Conservation (phyloP, 1,284 basidiomycete species). For the Fistulinella cinereoalba region DNA sequence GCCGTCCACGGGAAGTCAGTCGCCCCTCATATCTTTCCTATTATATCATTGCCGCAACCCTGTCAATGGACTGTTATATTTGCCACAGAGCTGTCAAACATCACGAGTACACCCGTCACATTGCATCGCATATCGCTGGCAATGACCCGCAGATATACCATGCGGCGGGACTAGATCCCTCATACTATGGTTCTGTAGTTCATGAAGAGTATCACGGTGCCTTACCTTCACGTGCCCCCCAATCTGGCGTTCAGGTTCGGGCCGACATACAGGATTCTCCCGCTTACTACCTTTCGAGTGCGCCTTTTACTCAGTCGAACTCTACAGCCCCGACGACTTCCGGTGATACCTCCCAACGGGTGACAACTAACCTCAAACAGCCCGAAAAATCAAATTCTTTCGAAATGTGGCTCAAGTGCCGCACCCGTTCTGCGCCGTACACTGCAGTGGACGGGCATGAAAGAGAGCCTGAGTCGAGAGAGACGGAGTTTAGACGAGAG, state of each 20-base stretch:
- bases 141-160: too few species aligned
- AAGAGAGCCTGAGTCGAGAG: background rate
- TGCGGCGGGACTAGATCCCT: too few species aligned
- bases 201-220: too few species aligned
- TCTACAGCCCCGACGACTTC: background rate
- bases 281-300: background rate
- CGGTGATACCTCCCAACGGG: background rate
- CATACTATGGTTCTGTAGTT: too few species aligned
- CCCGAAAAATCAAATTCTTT: constrained; percentile 18
- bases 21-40: too few species aligned
- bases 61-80: constrained; percentile 17
- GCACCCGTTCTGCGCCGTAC: constrained; percentile 7
- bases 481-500: background rate
- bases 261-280: background rate
- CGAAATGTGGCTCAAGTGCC: constrained; percentile 13
- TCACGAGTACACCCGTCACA: constrained; percentile 13
- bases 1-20: too few species aligned
- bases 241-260: too few species aligned
- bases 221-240: too few species aligned
- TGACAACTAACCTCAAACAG: background rate
- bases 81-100: constrained; percentile 9
- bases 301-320: background rate
- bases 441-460: constrained; percentile 22
- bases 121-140: constrained; percentile 9
- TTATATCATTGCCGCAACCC: too few species aligned